These are phyloP conservation scores for Plasmodium fragile DNA, from an alignment of 169 alveolate species.

Conservation along the genomic window DNA sequence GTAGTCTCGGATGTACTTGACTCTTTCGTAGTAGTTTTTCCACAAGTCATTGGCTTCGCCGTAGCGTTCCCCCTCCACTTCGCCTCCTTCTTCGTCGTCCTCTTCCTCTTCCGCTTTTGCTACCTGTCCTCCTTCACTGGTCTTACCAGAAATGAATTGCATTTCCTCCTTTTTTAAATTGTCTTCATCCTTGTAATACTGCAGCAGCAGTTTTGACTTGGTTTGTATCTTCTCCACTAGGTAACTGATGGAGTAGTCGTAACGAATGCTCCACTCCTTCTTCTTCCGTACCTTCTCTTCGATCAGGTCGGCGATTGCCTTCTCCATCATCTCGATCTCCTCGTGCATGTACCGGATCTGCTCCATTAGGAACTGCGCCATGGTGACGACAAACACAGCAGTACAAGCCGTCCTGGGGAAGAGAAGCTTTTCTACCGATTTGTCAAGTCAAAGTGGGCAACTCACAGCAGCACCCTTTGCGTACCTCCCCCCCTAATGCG, in stretches of 20 bases:
- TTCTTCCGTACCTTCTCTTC: constrained; percentile 71
- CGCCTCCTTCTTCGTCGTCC: constrained; percentile 52
- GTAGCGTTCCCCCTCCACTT: constrained; percentile 66
- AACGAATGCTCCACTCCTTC: constrained; percentile 46
- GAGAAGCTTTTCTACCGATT: not conserved
- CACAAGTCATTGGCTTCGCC: constrained; percentile 75
- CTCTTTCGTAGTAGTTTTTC: constrained; percentile 84
- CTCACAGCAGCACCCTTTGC: not conserved
- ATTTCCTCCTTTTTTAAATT: constrained; percentile 74
- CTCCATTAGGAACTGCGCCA: constrained; percentile 79
- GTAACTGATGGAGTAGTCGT: constrained; percentile 53
- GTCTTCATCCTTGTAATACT: constrained; percentile 57
- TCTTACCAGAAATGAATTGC: constrained; percentile 74
- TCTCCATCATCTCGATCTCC: constrained; percentile 79
- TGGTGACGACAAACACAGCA: not conserved
- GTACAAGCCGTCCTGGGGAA: not conserved
- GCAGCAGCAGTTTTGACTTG: constrained; percentile 68
- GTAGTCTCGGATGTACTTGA: constrained; percentile 82
- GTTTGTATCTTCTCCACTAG: constrained; percentile 73
- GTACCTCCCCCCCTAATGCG: not conserved
- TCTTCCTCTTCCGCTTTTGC: constrained; percentile 17
- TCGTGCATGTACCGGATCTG: constrained; percentile 78
- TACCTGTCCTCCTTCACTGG: not conserved
- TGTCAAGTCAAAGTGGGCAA: not conserved
- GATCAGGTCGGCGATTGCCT: constrained; percentile 74